These are phyloP conservation scores for Cucumis hystrix DNA, from an alignment of 306 rosid species.

Conservation along the genomic window DNA sequence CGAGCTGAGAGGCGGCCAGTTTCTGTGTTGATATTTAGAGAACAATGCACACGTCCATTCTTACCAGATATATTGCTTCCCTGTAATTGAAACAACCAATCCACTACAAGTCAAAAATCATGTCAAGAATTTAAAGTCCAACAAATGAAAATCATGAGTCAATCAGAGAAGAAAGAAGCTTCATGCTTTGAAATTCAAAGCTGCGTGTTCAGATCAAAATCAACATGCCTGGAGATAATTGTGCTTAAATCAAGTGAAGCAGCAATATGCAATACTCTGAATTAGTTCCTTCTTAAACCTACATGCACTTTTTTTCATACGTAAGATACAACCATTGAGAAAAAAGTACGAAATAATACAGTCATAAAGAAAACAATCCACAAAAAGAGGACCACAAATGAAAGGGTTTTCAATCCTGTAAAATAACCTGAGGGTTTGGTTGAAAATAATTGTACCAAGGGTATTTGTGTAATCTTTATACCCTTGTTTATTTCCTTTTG, in stretches of 20 bases:
- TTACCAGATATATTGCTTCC: conserved; percentile 75
- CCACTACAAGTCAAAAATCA: background rate
- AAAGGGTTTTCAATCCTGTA: too few relatives aligned
- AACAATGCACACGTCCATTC: conserved; percentile 78
- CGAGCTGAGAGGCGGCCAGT: conserved; percentile 95
- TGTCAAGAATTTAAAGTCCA: background rate
- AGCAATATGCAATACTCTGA: background rate
- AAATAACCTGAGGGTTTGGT: too few relatives aligned
- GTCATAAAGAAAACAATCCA: too few relatives aligned
- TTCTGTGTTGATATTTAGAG: conserved; percentile 83
- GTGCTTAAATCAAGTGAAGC: background rate
- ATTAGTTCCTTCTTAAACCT: background rate
- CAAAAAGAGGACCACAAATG: too few relatives aligned
- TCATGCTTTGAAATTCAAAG: background rate
- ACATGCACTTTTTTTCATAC: background rate
- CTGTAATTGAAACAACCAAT: conserved; percentile 31
- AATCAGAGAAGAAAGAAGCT: background rate
- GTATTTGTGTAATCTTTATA: too few relatives aligned
- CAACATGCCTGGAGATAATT: background rate
- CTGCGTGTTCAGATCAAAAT: background rate
- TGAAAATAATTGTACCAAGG: too few relatives aligned
- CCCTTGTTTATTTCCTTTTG: too few relatives aligned
- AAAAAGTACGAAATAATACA: too few relatives aligned
- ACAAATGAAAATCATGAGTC: background rate
- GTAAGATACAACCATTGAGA: too few relatives aligned